Evolutionary conservation across 768 basidiomycete genomes (phyloP).

Genomic region (Mycena indigotica): DNA sequence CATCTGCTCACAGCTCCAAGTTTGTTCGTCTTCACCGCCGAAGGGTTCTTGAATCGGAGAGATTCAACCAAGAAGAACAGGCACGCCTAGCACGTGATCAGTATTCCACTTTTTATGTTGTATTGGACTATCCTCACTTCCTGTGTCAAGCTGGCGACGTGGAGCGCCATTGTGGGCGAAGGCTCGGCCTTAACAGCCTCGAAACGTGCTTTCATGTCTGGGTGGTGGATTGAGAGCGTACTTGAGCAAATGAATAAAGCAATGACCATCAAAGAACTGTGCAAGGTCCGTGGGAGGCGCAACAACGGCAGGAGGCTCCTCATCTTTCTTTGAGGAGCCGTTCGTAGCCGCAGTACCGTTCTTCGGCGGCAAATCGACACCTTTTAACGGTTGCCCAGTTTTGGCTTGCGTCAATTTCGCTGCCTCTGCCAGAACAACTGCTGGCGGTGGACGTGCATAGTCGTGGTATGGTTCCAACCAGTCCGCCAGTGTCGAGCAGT

Average conservation of each 20-base stretch:
- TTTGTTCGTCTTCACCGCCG: slow-evolving; percentile 73
- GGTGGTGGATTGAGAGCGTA: too few species aligned
- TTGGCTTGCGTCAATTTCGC: slow-evolving; percentile 72
- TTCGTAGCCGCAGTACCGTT: slow-evolving; percentile 44
- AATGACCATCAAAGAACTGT: slow-evolving; percentile 65
- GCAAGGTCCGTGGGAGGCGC: slow-evolving; percentile 58
- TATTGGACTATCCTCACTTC: slow-evolving; percentile 48
- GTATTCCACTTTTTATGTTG: neutral
- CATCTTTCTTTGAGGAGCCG: slow-evolving; percentile 65
- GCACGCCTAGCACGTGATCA: slow-evolving; percentile 54
- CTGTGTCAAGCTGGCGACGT: slow-evolving; percentile 72
- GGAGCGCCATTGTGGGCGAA: slow-evolving; percentile 61
- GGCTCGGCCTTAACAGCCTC: slow-evolving; percentile 40
- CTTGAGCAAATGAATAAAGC: neutral
- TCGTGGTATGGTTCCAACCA: slow-evolving; percentile 83
- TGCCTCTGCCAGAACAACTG: slow-evolving; percentile 72
- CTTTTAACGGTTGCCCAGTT: slow-evolving; percentile 67
- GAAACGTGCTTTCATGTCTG: slow-evolving; percentile 62
- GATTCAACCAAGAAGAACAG: slow-evolving; percentile 72
- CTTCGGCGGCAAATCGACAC: slow-evolving; percentile 53
- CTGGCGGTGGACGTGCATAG: slow-evolving; percentile 68
- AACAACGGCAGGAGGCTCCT: slow-evolving; percentile 66
- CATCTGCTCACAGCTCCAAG: slow-evolving; percentile 60
- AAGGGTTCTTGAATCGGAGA: slow-evolving; percentile 69
- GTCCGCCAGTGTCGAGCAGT: slow-evolving; percentile 60